phyloP scores from a whole-genome alignment of 2,329 filamentous ascomycete species.

The Xylariaceae sp. region DNA sequence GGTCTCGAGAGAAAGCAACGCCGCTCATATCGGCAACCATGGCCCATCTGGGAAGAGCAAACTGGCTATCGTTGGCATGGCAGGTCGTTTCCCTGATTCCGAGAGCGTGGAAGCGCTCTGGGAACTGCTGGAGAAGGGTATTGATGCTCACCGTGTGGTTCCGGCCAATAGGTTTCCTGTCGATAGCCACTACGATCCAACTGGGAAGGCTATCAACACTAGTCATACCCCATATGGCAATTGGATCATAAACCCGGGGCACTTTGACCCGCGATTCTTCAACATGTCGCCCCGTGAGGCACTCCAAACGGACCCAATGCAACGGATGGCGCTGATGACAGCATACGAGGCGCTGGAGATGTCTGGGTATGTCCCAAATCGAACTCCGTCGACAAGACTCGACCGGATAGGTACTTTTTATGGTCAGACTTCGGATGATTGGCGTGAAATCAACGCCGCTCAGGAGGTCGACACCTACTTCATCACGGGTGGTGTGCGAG shows the following conservation, averaged over 20 bases:
- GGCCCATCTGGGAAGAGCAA: conserved; percentile 52
- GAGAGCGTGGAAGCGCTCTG: conserved; percentile 66
- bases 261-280: conserved; percentile 80
- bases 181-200: conserved; percentile 63
- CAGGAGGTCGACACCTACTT: conserved; percentile 59
- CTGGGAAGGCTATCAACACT: conserved; percentile 69
- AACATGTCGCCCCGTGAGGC: conserved; percentile 82
- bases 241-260: conserved; percentile 67
- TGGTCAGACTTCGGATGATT: conserved; percentile 72
- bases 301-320: conserved; percentile 74
- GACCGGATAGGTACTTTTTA: conserved; percentile 66
- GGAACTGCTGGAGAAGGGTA: conserved; percentile 67
- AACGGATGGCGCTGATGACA: conserved; percentile 67
- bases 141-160: conserved; percentile 65
- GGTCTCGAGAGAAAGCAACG: conserved; percentile 32
- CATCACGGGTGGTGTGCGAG: conserved; percentile 46
- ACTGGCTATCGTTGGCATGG: conserved; percentile 80
- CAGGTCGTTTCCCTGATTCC: conserved; percentile 70
- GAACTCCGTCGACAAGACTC: conserved; percentile 62
- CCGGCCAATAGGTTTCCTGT: conserved; percentile 70
- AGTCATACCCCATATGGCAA: conserved; percentile 71
- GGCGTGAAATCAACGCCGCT: conserved; percentile 66
- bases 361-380: conserved; percentile 69
- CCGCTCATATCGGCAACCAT: conserved; percentile 41
- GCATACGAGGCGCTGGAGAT: conserved; percentile 79